These are phyloP conservation scores for Lotmaria passim DNA, from an alignment of 208 protist genomes.

Conservation along the genomic window DNA sequence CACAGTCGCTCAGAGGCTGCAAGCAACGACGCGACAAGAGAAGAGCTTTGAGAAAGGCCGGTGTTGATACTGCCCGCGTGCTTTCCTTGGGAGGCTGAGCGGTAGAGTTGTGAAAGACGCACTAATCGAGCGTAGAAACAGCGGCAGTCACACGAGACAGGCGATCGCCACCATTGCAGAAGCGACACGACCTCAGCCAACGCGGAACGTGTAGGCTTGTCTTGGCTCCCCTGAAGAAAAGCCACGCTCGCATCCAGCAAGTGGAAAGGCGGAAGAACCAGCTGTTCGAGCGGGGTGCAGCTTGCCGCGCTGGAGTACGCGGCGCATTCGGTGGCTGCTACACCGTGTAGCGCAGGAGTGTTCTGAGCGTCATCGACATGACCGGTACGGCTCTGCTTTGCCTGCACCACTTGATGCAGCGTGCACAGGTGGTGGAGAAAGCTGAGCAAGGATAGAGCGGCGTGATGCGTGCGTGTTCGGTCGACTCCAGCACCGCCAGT, in stretches of 20 bases:
- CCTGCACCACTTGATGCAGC: neutral
- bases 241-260: neutral
- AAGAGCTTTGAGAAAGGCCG: neutral
- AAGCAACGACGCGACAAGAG: neutral
- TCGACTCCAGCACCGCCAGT: neutral
- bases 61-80: too few species aligned
- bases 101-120: neutral
- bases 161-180: conserved; percentile 8
- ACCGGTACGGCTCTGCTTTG: neutral
- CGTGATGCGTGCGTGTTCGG: neutral
- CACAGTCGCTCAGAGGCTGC: neutral
- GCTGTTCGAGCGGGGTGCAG: neutral
- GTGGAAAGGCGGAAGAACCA: conserved; percentile 8
- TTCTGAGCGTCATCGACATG: neutral
- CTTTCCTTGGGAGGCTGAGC: too few species aligned
- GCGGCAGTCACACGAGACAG: conserved; percentile 1
- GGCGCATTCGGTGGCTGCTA: neutral
- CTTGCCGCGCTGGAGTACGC: neutral
- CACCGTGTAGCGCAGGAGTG: neutral
- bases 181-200: neutral
- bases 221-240: neutral
- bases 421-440: neutral
- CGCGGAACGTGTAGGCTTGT: neutral
- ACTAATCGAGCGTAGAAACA: neutral
- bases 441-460: neutral